Percentiles rank a stretch among this genome's conserved stretches.
Conservation (phyloP, 257 asterid genomes). For the Capsicum baccatum region DNA sequence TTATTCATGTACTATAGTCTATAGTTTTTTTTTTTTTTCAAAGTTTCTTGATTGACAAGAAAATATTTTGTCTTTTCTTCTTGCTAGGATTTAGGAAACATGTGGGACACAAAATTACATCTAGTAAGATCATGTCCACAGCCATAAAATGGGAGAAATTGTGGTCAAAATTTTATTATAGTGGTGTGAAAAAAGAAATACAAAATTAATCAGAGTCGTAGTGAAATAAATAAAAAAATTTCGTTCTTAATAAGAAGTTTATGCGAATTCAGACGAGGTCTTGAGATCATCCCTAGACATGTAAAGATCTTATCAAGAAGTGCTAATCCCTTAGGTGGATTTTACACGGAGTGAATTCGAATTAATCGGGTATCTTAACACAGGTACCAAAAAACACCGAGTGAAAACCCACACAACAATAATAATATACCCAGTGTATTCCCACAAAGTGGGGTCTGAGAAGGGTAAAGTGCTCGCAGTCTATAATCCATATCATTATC, state of each 20-base stretch:
- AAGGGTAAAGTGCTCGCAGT: too few relatives aligned
- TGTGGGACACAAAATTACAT: neutral
- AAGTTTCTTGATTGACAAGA: neutral
- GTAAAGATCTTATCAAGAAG: neutral
- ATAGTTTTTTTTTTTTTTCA: too few relatives aligned
- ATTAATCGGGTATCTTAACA: neutral
- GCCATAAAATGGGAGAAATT: too few relatives aligned
- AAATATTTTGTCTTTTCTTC: neutral
- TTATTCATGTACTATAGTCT: neutral
- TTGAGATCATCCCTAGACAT: too few relatives aligned
- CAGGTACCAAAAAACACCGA: too few relatives aligned
- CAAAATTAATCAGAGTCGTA: neutral
- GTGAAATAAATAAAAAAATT: neutral
- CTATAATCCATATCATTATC: too few relatives aligned
- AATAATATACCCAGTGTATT: too few relatives aligned
- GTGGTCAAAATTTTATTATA: conserved; percentile 12
- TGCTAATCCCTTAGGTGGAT: neutral
- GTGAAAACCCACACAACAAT: too few relatives aligned
- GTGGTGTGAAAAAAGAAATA: neutral
- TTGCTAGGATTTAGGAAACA: neutral
- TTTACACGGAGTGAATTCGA: neutral
- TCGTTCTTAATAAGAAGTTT: neutral
- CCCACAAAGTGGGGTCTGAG: too few relatives aligned
- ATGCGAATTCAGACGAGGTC: too few relatives aligned
- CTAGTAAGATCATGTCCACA: too few relatives aligned